Conservation (phyloP, 306 rosid genomes). For the Phaseolus lunatus region DNA sequence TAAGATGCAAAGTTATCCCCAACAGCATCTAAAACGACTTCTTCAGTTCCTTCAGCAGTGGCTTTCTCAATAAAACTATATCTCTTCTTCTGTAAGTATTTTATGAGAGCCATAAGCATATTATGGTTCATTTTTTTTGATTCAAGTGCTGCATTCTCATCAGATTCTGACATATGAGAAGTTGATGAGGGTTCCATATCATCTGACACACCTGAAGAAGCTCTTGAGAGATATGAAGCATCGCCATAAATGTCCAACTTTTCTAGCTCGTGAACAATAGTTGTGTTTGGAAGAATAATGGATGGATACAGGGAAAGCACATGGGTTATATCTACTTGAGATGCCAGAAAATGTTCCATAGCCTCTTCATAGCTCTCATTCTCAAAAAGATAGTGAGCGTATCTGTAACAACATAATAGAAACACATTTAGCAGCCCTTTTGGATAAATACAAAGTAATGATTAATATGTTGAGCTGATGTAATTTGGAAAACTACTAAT, state of each 20-base stretch:
- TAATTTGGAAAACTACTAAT: background rate
- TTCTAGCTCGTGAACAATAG: slow-evolving; percentile 71
- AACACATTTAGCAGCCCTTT: slow-evolving; percentile 38
- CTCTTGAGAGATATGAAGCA: slow-evolving; percentile 72
- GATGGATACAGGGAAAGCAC: slow-evolving; percentile 91
- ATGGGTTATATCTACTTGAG: slow-evolving; percentile 89
- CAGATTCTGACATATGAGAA: slow-evolving; percentile 62
- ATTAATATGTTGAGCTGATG: slow-evolving; percentile 24
- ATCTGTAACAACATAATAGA: slow-evolving; percentile 60
- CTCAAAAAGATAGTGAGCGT: slow-evolving; percentile 94
- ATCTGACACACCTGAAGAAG: slow-evolving; percentile 84
- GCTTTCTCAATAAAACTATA: slow-evolving; percentile 83
- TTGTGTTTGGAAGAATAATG: slow-evolving; percentile 83
- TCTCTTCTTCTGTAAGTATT: slow-evolving; percentile 92
- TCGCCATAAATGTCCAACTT: slow-evolving; percentile 76
- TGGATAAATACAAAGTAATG: slow-evolving; percentile 20
- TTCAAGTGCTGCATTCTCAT: slow-evolving; percentile 73
- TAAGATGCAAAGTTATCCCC: slow-evolving; percentile 71
- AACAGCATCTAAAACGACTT: slow-evolving; percentile 92
- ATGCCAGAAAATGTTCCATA: slow-evolving; percentile 92
- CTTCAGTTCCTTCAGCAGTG: slow-evolving; percentile 97
- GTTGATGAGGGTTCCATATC: slow-evolving; percentile 72
- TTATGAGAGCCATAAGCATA: slow-evolving; percentile 96
- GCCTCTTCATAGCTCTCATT: slow-evolving; percentile 97
- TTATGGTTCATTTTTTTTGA: slow-evolving; percentile 92